Evolutionary conservation across 2,329 filamentous ascomycete genomes (phyloP).

Genomic region (Alternaria burnsii): DNA sequence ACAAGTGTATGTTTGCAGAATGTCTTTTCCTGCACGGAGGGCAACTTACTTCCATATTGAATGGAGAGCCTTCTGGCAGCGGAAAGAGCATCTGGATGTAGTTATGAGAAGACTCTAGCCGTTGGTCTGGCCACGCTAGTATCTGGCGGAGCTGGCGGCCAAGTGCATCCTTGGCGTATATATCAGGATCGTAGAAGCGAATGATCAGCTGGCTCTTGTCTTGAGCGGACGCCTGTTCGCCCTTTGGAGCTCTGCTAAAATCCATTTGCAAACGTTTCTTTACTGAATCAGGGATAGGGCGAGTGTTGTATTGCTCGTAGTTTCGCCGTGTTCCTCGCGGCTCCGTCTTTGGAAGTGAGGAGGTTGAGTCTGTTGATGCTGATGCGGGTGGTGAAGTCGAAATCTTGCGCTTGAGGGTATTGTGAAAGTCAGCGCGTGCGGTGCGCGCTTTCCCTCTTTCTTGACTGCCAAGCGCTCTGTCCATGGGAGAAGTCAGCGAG

Average conservation of each 20-base stretch:
- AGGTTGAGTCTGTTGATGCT: conserved; percentile 13
- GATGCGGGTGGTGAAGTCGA: conserved; percentile 8
- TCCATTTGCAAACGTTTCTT: conserved; percentile 30
- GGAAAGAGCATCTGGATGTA: conserved; percentile 68
- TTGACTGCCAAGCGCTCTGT: conserved; percentile 9
- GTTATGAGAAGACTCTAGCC: conserved; percentile 60
- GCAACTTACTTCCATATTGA: conserved; percentile 42
- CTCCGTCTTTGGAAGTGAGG: neutral
- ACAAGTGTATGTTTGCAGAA: neutral
- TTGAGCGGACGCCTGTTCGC: neutral
- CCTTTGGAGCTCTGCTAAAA: conserved; percentile 7
- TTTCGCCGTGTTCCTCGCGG: neutral
- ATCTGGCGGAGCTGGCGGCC: conserved; percentile 59
- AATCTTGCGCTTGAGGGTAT: conserved; percentile 9
- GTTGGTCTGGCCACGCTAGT: conserved; percentile 52
- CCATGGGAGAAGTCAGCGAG: conserved; percentile 8
- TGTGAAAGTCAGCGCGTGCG: conserved; percentile 10
- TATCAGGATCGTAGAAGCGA: conserved; percentile 59
- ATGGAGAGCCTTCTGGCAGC: conserved; percentile 59
- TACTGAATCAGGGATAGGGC: neutral
- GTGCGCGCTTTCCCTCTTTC: conserved; percentile 11
- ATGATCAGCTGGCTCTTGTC: conserved; percentile 38
- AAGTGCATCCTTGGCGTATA: conserved; percentile 46
- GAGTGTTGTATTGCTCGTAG: neutral
- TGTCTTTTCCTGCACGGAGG: neutral